These are phyloP conservation scores for Acmispon strigosus DNA, from an alignment of 306 rosid species.

Conservation along the genomic window DNA sequence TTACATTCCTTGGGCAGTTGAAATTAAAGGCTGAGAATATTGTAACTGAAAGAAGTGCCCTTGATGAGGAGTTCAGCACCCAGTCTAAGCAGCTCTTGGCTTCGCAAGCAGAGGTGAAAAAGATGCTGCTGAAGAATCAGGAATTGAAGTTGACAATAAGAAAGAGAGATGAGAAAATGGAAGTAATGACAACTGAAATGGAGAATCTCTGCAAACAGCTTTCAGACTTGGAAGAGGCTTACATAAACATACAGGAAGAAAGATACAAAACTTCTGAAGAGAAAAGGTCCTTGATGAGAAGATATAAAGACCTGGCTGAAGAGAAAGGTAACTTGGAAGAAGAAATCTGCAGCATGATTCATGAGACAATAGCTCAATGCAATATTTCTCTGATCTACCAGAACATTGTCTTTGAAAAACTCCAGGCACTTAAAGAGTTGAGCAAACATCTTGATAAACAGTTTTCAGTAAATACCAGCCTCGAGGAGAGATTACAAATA, in stretches of 20 bases:
- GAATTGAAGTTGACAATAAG: conserved; percentile 49
- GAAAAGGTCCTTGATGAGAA: conserved; percentile 42
- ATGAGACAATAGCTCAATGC: conserved; percentile 53
- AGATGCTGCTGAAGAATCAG: conserved; percentile 42
- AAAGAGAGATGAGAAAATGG: conserved; percentile 48
- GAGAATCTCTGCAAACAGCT: conserved; percentile 63
- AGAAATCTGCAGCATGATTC: conserved; percentile 45
- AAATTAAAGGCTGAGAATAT: conserved; percentile 35
- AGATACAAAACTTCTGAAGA: conserved; percentile 41
- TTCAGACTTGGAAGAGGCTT: conserved; percentile 36
- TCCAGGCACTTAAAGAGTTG: conserved; percentile 43
- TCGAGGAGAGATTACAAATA: conserved; percentile 48
- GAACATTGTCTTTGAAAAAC: conserved; percentile 44
- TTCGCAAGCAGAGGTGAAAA: conserved; percentile 36
- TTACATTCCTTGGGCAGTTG: conserved; percentile 54
- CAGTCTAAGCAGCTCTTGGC: conserved; percentile 42
- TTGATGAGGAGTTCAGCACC: conserved; percentile 38
- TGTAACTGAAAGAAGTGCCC: conserved; percentile 43
- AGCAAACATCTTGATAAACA: conserved; percentile 41
- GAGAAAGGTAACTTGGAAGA: conserved; percentile 48
- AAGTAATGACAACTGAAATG: conserved; percentile 33
- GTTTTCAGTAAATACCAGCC: conserved; percentile 35
- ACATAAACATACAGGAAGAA: conserved; percentile 38
- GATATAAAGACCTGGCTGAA: conserved; percentile 41
- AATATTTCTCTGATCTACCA: conserved; percentile 56